A percentile compares a stretch with the other conserved stretches of the same genome.
These are phyloP conservation scores for Aeschynomene evenia DNA, from an alignment of 306 rosid genomes.

Conservation along the genomic window DNA sequence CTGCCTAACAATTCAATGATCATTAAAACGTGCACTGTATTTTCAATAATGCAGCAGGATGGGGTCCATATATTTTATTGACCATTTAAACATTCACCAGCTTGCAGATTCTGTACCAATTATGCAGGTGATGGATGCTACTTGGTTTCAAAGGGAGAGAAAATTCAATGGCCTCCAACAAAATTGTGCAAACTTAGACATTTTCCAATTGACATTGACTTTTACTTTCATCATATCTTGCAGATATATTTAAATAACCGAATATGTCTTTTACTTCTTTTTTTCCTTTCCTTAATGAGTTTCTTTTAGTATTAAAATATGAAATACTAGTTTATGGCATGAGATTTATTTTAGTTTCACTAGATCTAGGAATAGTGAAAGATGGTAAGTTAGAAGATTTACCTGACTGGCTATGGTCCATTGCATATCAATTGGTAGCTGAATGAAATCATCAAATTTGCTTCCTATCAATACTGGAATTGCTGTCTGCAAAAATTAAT, in stretches of 20 bases:
- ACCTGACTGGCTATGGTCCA: conserved; percentile 85
- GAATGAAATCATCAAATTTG: conserved; percentile 80
- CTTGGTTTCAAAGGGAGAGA: not conserved
- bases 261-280: too few species aligned
- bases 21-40: not conserved
- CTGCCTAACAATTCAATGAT: not conserved
- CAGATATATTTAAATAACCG: not conserved
- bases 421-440: conserved; percentile 78
- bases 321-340: not conserved
- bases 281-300: too few species aligned
- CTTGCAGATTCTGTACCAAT: not conserved
- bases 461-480: conserved; percentile 73
- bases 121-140: not conserved
- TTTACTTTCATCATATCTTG: not conserved
- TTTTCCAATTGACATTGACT: not conserved
- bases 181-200: not conserved
- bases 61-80: not conserved
- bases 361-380: not conserved
- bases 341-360: not conserved
- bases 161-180: not conserved
- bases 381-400: conserved; percentile 1
- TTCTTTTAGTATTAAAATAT: not conserved
- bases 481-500: conserved; percentile 51
- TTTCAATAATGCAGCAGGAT: not conserved
- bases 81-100: not conserved